phyloP scores from a whole-genome alignment of 805 yeast genomes.

The Saccharomycopsis javanensis region DNA sequence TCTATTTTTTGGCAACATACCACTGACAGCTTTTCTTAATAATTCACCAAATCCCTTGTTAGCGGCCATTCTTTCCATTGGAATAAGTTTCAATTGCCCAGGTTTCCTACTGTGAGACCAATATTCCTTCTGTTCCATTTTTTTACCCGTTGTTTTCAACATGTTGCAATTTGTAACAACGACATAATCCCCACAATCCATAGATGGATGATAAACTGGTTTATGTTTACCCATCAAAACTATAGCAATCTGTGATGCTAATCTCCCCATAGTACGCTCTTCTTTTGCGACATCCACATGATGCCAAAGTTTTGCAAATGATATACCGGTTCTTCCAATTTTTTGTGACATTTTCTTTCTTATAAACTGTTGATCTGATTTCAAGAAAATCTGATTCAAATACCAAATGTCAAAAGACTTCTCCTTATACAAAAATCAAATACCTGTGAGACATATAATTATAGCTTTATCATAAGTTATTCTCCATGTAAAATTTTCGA shows the following conservation, averaged over 20 bases:
- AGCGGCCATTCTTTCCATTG: constrained; percentile 67
- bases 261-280: constrained; percentile 77
- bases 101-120: constrained; percentile 87
- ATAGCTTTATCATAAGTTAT: neutral
- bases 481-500: neutral
- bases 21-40: constrained; percentile 78
- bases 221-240: constrained; percentile 95
- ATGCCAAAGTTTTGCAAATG: constrained; percentile 88
- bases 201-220: constrained; percentile 68
- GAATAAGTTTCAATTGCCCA: constrained; percentile 73
- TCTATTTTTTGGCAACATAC: constrained; percentile 92
- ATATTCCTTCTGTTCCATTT: constrained; percentile 69
- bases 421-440: no score
- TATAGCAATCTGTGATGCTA: constrained; percentile 81
- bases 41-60: constrained; percentile 87
- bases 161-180: constrained; percentile 89
- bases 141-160: constrained; percentile 76
- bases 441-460: no score
- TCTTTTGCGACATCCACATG: constrained; percentile 87
- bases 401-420: no score
- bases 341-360: constrained; percentile 41
- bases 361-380: no score
- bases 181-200: constrained; percentile 94
- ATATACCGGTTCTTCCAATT: constrained; percentile 50
- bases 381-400: no score